These are phyloP conservation scores for Boletus subcaerulescens DNA, from an alignment of 768 basidiomycete species.

Conservation along the genomic window DNA sequence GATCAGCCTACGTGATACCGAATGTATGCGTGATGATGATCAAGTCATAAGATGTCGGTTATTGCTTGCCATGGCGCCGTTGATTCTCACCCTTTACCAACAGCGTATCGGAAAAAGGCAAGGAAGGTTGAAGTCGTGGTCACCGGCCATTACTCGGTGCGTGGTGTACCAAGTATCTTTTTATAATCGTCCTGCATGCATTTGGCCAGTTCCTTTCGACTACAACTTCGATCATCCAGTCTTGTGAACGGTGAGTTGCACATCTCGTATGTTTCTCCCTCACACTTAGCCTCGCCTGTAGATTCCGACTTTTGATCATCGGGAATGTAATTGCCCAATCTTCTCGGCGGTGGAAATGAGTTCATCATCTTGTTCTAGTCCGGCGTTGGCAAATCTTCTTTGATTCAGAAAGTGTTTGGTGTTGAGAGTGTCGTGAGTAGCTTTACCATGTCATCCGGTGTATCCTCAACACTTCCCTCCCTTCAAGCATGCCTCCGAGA, in stretches of 20 bases:
- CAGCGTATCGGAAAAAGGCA: constrained; percentile 8
- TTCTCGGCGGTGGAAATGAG: not conserved
- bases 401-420: constrained; percentile 11
- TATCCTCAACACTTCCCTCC: not conserved
- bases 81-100: not conserved
- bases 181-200: not conserved
- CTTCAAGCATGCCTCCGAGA: constrained; percentile 2
- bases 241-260: constrained; percentile 9
- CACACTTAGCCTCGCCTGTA: not conserved
- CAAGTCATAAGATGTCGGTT: too few relatives aligned
- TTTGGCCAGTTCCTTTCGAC: constrained; percentile 2
- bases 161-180: not conserved
- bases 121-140: constrained; percentile 10
- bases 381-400: constrained; percentile 13
- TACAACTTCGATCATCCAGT: constrained; percentile 1
- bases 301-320: constrained; percentile 15
- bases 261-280: not conserved
- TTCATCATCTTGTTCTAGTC: constrained; percentile 1
- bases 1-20: too few relatives aligned
- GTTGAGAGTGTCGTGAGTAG: constrained; percentile 7
- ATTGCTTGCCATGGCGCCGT: too few relatives aligned
- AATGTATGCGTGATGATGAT: too few relatives aligned
- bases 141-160: not conserved
- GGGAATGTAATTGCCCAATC: constrained; percentile 6
- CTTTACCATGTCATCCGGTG: not conserved